Percentiles rank a stretch among this genome's conserved stretches.
Evolutionary conservation across 2,329 filamentous ascomycete species (phyloP).

Genomic region (Pseudogymnoascus pannorum): DNA sequence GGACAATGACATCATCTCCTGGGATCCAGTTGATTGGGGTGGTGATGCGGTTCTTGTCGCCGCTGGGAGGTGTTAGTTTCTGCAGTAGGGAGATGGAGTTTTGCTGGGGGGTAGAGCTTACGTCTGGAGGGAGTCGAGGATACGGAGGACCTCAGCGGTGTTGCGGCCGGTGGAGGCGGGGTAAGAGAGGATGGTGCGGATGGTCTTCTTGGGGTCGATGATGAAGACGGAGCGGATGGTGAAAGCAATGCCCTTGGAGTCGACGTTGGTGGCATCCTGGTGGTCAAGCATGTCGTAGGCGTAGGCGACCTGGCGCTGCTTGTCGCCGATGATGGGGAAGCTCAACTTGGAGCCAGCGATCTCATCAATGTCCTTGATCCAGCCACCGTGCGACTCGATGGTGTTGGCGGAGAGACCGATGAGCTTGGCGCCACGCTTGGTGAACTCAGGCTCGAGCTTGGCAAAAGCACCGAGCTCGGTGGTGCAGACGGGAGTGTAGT

Average conservation of each 20-base stretch:
- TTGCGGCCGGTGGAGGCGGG: constrained; percentile 85
- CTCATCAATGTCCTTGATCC: constrained; percentile 86
- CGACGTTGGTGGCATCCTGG: constrained; percentile 74
- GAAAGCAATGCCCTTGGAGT: constrained; percentile 77
- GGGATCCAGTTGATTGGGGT: constrained; percentile 87
- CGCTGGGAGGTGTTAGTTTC: constrained; percentile 27
- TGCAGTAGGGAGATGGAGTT: too few species aligned
- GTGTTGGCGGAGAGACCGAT: constrained; percentile 87
- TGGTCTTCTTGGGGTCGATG: constrained; percentile 90
- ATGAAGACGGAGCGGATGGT: constrained; percentile 93
- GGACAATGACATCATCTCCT: constrained; percentile 88
- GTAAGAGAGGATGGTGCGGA: constrained; percentile 87
- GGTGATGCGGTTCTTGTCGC: constrained; percentile 80
- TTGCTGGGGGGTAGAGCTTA: neutral
- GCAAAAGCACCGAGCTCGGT: constrained; percentile 92
- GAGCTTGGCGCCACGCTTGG: constrained; percentile 80
- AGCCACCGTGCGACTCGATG: constrained; percentile 72
- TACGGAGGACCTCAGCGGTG: constrained; percentile 69
- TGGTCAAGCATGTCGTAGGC: constrained; percentile 79
- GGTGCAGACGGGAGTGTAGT: constrained; percentile 93
- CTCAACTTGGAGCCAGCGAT: constrained; percentile 61
- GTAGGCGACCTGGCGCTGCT: constrained; percentile 68
- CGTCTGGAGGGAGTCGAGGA: constrained; percentile 46
- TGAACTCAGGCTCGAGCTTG: constrained; percentile 81
- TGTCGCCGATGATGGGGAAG: constrained; percentile 79